A percentile compares a stretch with the other conserved stretches of the same genome.
phyloP scores from a whole-genome alignment of 2,329 filamentous ascomycete genomes.

The Penicillium sp. region DNA sequence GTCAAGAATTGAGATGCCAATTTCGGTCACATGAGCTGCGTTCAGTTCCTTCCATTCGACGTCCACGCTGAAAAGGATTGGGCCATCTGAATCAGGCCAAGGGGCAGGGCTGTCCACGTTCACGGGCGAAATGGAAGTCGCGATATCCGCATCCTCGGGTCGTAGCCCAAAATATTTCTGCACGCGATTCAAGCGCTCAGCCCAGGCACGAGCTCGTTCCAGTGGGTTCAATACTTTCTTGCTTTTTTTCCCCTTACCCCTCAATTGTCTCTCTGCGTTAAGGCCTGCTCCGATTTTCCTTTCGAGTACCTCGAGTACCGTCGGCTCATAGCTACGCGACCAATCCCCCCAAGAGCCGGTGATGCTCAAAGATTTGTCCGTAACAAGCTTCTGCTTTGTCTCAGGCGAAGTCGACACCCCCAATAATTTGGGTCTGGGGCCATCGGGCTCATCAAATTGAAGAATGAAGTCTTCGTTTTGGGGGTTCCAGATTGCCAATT shows the following conservation, averaged over 20 bases:
- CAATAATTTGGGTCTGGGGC: background rate
- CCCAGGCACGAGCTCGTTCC: background rate
- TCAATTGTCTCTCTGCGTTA: background rate
- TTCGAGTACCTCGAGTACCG: background rate
- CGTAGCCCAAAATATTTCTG: background rate
- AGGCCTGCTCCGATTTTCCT: background rate
- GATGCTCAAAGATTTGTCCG: background rate
- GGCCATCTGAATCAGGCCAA: background rate
- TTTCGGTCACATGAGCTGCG: constrained; percentile 73
- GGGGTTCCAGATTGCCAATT: background rate
- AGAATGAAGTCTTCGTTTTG: background rate
- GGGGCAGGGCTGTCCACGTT: background rate
- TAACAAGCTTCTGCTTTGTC: background rate
- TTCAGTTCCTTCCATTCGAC: constrained; percentile 77
- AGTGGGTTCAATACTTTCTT: background rate
- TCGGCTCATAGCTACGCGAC: background rate
- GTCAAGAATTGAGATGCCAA: constrained; percentile 83
- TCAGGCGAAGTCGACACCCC: background rate
- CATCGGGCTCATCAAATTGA: background rate
- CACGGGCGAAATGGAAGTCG: background rate
- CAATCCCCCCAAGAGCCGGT: constrained; percentile 1
- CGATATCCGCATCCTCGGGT: background rate
- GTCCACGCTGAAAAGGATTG: constrained; percentile 67
- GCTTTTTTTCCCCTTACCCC: background rate
- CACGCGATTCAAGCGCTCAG: background rate